Evolutionary conservation across 2,329 filamentous ascomycete species (phyloP).

Genomic region (Aspergillus sp.): DNA sequence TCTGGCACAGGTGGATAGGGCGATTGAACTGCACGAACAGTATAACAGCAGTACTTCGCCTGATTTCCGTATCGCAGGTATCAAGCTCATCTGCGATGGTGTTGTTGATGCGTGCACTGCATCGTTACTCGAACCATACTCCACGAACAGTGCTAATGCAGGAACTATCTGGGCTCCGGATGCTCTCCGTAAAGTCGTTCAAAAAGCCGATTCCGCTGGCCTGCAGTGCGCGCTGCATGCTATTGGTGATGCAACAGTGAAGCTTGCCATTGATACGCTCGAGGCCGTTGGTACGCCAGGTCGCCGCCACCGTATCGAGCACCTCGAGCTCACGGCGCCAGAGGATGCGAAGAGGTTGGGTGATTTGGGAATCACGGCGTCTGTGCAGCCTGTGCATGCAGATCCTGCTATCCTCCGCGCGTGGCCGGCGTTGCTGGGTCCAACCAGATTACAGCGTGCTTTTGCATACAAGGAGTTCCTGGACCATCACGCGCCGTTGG

Average conservation of each 20-base stretch:
- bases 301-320: slow-evolving; percentile 45
- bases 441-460: slow-evolving; percentile 37
- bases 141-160: slow-evolving; percentile 18
- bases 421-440: slow-evolving; percentile 41
- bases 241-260: slow-evolving; percentile 44
- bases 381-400: slow-evolving; percentile 32
- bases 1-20: slow-evolving; percentile 40
- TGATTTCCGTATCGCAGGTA: slow-evolving; percentile 40
- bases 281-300: slow-evolving; percentile 19
- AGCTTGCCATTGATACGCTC: slow-evolving; percentile 39
- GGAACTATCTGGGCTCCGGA: slow-evolving; percentile 37
- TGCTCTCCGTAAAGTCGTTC: slow-evolving; percentile 37
- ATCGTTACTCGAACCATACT: slow-evolving; percentile 24
- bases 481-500: slow-evolving; percentile 35
- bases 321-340: slow-evolving; percentile 44
- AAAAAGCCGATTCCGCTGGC: slow-evolving; percentile 35
- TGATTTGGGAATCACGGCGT: slow-evolving; percentile 38
- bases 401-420: slow-evolving; percentile 42
- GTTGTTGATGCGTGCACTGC: slow-evolving; percentile 42
- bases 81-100: slow-evolving; percentile 46
- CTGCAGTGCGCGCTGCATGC: slow-evolving; percentile 47
- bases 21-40: slow-evolving; percentile 33
- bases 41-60: slow-evolving; percentile 38
- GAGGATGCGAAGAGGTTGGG: slow-evolving; percentile 42
- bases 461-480: slow-evolving; percentile 46